Evolutionary conservation across 2,329 filamentous ascomycete species (phyloP), one percentile per base, ranked within the genome.

Genomic region (Triangularia verruculosa): DNA sequence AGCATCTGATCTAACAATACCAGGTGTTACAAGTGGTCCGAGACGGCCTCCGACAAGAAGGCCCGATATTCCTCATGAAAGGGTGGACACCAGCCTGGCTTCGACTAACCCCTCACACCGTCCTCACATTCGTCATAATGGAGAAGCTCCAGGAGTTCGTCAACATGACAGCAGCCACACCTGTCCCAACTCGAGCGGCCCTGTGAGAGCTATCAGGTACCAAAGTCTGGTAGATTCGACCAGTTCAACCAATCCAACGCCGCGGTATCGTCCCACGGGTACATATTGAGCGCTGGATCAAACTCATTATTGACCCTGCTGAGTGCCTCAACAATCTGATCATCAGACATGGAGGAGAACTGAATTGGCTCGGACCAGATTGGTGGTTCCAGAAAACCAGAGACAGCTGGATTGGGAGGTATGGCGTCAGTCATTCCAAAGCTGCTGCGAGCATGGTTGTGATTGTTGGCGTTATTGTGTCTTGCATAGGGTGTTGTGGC

Each of bases 321-420:
- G 27, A 90, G 80, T 4, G 87, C 85, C 67, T 89, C 86, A 4
- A 86, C 81, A 55, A 90, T 87, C 71, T 90, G 86, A 63, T 88
- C 82, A 63, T 89, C 86, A 0, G 87, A 89, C 88, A 90, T 90
- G 30, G 86, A 79, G 2, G 86, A 89, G 72, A 89, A 88, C 24
- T 86, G 85, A 22, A 89, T 70, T 4, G 83, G 79, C 64, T 85
- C 82, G 72, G 68, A 62, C 79, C 80, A 82, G 8, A 80, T 63
- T 4, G 74, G 66, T 17, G 73, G 64, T 4, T 73, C 69, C 27
- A 73, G 62, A 34, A 74, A 71, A 3, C 66, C 63, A 17, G 69
- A 73, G 15, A 71, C 67, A 12, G 71, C 61, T 9, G 74, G 71
- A 9, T 74, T 71, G 8, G 69, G 66, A 12, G 70, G 61, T 15